These are phyloP conservation scores for Nicotiana otophora DNA, from an alignment of 257 asterid genomes.

Conservation along the genomic window DNA sequence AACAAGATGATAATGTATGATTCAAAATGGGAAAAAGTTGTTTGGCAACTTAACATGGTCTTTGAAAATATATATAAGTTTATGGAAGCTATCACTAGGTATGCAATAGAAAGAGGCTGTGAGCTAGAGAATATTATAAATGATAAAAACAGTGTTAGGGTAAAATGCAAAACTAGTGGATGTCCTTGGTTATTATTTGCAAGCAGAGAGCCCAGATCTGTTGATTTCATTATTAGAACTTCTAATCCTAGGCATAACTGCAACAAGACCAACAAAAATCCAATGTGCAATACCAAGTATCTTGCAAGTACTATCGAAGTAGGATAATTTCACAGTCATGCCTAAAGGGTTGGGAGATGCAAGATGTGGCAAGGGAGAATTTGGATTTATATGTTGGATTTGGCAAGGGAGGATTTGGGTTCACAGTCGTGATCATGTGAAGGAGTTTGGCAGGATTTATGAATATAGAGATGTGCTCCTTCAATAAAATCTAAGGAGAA, in stretches of 20 bases:
- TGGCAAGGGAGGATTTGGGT: too few species aligned
- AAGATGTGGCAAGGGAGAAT: not conserved
- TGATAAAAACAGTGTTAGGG: not conserved
- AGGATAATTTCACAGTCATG: not conserved
- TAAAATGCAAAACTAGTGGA: not conserved
- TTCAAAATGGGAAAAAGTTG: not conserved
- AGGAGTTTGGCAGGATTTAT: too few species aligned
- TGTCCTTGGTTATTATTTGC: not conserved
- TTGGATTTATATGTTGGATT: not conserved
- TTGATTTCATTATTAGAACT: too few species aligned
- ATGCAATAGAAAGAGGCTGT: not conserved
- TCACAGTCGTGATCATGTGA: too few species aligned
- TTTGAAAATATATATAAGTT: not conserved
- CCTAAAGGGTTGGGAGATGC: not conserved
- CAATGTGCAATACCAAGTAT: not conserved
- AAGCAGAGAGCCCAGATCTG: not conserved
- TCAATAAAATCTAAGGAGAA: too few species aligned
- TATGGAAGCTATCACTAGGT: not conserved
- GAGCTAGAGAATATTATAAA: not conserved
- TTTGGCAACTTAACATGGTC: not conserved
- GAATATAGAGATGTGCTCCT: too few species aligned
- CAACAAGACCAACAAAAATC: not conserved
- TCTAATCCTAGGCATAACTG: too few species aligned
- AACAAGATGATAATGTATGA: not conserved
- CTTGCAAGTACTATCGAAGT: not conserved